Conservation (phyloP, 257 asterid genomes). For the Solanum ahanhuiri region DNA sequence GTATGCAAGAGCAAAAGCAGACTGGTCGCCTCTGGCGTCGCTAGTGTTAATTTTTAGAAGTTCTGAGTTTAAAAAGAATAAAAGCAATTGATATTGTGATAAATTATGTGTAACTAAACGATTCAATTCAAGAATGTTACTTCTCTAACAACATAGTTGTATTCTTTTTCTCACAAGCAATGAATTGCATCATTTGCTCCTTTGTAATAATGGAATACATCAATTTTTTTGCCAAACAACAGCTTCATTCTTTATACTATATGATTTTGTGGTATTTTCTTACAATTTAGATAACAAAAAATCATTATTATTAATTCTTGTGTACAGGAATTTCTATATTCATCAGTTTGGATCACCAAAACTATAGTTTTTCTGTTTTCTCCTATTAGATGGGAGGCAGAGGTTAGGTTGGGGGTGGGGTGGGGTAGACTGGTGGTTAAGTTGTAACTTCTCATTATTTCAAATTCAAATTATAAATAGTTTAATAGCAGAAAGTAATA, state of each 20-base stretch:
- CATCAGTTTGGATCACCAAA: not conserved
- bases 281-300: no score
- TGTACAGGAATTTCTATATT: not conserved
- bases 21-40: conserved; percentile 48
- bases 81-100: not conserved
- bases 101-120: not conserved
- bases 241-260: not conserved
- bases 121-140: not conserved
- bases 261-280: not conserved
- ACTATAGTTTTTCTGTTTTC: not conserved
- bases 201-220: not conserved
- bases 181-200: not conserved
- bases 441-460: not conserved
- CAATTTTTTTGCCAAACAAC: not conserved
- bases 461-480: not conserved
- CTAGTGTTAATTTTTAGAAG: conserved; percentile 3
- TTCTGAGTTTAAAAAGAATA: not conserved
- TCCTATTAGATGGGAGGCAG: not conserved
- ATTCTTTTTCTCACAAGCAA: not conserved
- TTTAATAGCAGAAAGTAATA: not conserved
- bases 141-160: not conserved
- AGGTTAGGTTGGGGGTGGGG: not conserved
- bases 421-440: not conserved
- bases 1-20: conserved; percentile 62
- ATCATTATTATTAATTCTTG: no score